Percentiles rank a stretch among this genome's conserved stretches.
phyloP scores from a whole-genome alignment of 345 rosid genomes.

The Rubroshorea leprosula region DNA sequence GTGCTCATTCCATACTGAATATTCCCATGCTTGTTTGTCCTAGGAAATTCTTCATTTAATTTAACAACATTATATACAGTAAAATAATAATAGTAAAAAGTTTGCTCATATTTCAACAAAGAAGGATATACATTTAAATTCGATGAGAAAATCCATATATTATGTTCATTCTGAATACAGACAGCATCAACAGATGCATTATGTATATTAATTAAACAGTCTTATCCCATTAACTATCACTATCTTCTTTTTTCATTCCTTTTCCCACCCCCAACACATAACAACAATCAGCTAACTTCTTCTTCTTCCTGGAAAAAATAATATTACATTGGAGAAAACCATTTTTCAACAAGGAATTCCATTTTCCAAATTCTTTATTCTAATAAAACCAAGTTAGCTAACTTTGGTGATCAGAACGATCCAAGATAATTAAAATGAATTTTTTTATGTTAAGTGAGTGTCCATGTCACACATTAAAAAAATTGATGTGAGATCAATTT shows the following conservation, averaged over 20 bases:
- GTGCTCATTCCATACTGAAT: neutral
- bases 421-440: slow-evolving; percentile 18
- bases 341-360: slow-evolving; percentile 3
- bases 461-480: slow-evolving; percentile 39
- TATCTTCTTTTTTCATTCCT: slow-evolving; percentile 18
- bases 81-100: too few relatives aligned
- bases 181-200: slow-evolving; percentile 1
- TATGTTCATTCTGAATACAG: slow-evolving; percentile 11
- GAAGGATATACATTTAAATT: too few relatives aligned
- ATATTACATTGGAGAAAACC: slow-evolving; percentile 1
- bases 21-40: neutral
- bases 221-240: slow-evolving; percentile 13
- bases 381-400: slow-evolving; percentile 27
- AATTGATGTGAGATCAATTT: slow-evolving; percentile 8
- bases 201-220: too few relatives aligned
- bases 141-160: neutral
- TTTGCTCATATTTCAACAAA: neutral
- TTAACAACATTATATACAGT: neutral
- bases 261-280: slow-evolving; percentile 19
- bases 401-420: slow-evolving; percentile 32
- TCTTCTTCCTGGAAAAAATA: slow-evolving; percentile 23
- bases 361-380: slow-evolving; percentile 22
- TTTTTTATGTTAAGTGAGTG: slow-evolving; percentile 45
- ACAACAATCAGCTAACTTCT: slow-evolving; percentile 5
- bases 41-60: neutral